Base-by-base conservation (phyloP, 2,329 filamentous ascomycete species). In the Fusarium fujikuroi region DNA sequence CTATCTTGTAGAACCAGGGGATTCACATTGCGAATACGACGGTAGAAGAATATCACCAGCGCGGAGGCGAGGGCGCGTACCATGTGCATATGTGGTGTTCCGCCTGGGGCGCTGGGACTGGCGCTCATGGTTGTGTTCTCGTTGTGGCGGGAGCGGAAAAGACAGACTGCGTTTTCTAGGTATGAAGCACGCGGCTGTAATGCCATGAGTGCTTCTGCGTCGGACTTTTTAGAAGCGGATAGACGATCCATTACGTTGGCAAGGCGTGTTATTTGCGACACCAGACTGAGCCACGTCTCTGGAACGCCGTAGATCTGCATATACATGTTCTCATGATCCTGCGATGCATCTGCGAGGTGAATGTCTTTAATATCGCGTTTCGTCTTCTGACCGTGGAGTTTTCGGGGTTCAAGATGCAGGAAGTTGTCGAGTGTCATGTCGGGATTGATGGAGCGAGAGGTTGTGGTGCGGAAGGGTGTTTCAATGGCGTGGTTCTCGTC, bases 291-390 rank as follows among this genome's bases (percentile, higher is more conserved):
- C 74, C 74, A 76, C 10, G 74, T 76, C 57, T 76, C 74, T 10
- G 74, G 71, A 6, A 76, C 74, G 1, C 74, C 74, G 6, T 76
- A 76, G 7, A 76, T 76, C 37, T 73, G 74, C 74, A 76, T 75
- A 4, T 76, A 76, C 74, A 76, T 75, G 15, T 74, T 75, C 25
- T 76, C 74, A 15, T 73, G 63, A 5, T 72, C 71, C 30, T 73
- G 74, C 1, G 60, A 54, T 0, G 63, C 43, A 60, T 76, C 72
- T 2, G 66, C 71, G 0, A 76, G 39, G 14, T 76, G 74, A 1
- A 76, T 76, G 8, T 75, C 73, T 21, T 72, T 74, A 3, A 76
- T 72, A n/a, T 74, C 74, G 0, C 74, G 52, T 7, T 42, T 59
- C 1, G 60, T 25, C 15, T 75, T 71, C 7, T 65, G 53, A 0